Evolutionary conservation across 306 rosid genomes (phyloP).

Genomic region (Rosa rugosa): DNA sequence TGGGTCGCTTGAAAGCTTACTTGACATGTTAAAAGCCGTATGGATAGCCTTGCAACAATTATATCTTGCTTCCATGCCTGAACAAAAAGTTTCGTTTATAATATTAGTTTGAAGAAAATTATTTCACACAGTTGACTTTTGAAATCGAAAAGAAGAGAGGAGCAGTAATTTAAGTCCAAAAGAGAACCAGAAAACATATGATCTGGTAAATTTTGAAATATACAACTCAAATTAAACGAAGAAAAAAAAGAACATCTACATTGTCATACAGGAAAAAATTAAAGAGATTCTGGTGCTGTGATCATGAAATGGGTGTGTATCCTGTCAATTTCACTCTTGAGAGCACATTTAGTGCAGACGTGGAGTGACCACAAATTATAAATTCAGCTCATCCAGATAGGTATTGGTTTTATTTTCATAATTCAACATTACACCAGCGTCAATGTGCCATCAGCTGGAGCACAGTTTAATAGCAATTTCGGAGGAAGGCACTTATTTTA

Average conservation of each 20-base stretch:
- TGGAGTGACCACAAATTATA: background rate
- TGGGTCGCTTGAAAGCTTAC: conserved; percentile 53
- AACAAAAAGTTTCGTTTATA: conserved; percentile 13
- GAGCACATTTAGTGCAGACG: background rate
- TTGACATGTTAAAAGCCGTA: conserved; percentile 50
- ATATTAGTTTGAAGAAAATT: background rate
- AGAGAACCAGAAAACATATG: conserved; percentile 5
- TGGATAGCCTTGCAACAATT: conserved; percentile 75
- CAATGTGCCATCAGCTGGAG: background rate
- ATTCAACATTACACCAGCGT: background rate
- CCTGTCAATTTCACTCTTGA: background rate
- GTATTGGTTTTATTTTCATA: background rate
- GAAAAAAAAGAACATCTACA: background rate
- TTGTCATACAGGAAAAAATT: background rate
- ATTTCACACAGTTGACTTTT: background rate
- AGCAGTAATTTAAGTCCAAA: background rate
- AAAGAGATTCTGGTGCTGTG: background rate
- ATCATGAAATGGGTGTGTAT: background rate
- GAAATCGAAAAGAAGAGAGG: background rate
- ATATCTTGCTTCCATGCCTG: conserved; percentile 92
- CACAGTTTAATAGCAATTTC: background rate
- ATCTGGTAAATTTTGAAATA: background rate
- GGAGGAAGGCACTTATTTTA: background rate
- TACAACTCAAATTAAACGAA: background rate
- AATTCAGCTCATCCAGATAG: background rate